Percentiles rank a stretch among this genome's conserved stretches.
These are phyloP conservation scores for Penicillium samsonianum DNA, from an alignment of 495 filamentous ascomycete genomes.

Conservation along the genomic window DNA sequence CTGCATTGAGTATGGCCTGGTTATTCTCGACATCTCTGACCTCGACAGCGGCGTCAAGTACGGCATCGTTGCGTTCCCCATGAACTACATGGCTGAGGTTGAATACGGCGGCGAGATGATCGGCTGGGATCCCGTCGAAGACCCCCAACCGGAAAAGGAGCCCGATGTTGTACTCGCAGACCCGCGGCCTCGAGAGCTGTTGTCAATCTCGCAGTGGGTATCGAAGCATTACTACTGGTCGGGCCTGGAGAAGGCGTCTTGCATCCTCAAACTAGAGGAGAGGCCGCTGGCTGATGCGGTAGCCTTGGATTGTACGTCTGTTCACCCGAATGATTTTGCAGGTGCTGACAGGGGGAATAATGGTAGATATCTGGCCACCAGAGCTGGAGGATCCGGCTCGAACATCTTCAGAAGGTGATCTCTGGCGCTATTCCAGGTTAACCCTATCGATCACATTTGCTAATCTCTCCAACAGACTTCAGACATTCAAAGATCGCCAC, in stretches of 20 bases:
- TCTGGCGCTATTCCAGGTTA: neutral
- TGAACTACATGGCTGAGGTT: slow-evolving; percentile 21
- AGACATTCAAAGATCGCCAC: slow-evolving; percentile 8
- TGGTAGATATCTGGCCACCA: slow-evolving; percentile 21
- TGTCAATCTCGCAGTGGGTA: slow-evolving; percentile 18
- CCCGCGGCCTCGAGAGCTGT: slow-evolving; percentile 18
- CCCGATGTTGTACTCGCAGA: slow-evolving; percentile 12
- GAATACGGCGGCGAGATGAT: neutral
- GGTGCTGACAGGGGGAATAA: slow-evolving; percentile 15
- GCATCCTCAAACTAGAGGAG: slow-evolving; percentile 13
- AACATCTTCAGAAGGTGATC: slow-evolving; percentile 5
- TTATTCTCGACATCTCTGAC: slow-evolving; percentile 23
- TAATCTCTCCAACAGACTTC: slow-evolving; percentile 15
- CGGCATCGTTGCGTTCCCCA: slow-evolving; percentile 11
- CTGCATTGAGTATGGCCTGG: slow-evolving; percentile 13
- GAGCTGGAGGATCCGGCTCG: slow-evolving; percentile 9
- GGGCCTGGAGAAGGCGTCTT: neutral
- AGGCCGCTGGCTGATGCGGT: slow-evolving; percentile 17
- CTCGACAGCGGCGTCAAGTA: too few relatives aligned
- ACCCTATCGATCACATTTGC: slow-evolving; percentile 9
- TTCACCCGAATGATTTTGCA: slow-evolving; percentile 11
- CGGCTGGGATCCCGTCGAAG: slow-evolving; percentile 21
- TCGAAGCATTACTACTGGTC: slow-evolving; percentile 6
- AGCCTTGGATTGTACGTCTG: slow-evolving; percentile 21
- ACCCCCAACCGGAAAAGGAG: slow-evolving; percentile 5